Evolutionary conservation across 176 grass and related monocot species (phyloP).

Genomic region (Oryza australiensis): DNA sequence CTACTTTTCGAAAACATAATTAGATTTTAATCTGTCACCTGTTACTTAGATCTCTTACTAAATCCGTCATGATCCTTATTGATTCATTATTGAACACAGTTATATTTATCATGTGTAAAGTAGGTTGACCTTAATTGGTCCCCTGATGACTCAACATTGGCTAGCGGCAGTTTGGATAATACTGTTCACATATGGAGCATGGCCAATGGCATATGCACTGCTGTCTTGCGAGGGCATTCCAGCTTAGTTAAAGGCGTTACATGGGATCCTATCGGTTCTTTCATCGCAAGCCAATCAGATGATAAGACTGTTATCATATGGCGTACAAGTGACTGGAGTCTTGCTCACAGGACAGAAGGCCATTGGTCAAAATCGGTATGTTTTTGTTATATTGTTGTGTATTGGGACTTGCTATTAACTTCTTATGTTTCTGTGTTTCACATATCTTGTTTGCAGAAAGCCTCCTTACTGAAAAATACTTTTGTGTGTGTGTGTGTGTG

Average conservation of each 20-base stretch:
- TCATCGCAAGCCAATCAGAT: conserved; percentile 94
- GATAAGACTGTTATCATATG: conserved; percentile 97
- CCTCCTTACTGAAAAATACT: conserved; percentile 35
- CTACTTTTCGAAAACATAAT: neutral
- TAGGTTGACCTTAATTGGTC: conserved; percentile 99
- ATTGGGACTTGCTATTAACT: conserved; percentile 18
- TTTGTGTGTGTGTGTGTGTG: conserved; percentile 19
- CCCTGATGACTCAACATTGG: conserved; percentile 85
- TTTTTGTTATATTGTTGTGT: conserved; percentile 9
- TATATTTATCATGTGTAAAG: conserved; percentile 54
- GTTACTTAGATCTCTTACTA: conserved; percentile 20
- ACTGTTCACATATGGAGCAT: conserved; percentile 96
- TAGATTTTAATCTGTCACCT: conserved; percentile 1
- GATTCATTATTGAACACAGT: conserved; percentile 22
- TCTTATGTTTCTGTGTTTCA: neutral
- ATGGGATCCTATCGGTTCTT: conserved; percentile 99
- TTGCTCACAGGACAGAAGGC: conserved; percentile 91
- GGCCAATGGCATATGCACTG: conserved; percentile 89
- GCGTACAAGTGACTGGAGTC: conserved; percentile 97
- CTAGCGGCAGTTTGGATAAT: conserved; percentile 92
- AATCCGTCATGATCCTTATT: neutral
- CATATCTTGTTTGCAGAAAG: conserved; percentile 20
- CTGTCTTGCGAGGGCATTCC: conserved; percentile 91
- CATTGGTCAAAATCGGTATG: conserved; percentile 97
- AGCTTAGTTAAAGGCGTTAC: conserved; percentile 97